Conservation (phyloP, 768 basidiomycete species). For the Boletus subcaerulescens region DNA sequence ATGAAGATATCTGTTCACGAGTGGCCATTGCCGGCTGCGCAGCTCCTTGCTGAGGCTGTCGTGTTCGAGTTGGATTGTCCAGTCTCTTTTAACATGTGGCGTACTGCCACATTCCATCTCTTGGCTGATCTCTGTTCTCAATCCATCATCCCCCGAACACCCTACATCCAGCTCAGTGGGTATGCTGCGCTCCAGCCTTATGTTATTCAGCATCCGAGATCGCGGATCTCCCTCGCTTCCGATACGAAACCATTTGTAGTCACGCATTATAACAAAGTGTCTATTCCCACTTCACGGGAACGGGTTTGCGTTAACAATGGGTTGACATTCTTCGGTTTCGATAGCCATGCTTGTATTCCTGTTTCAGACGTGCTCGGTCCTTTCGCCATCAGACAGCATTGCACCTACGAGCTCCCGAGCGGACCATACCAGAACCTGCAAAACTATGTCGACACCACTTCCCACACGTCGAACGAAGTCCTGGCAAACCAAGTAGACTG, state of each 20-base stretch:
- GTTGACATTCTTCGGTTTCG: slow-evolving; percentile 31
- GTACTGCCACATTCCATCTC: slow-evolving; percentile 38
- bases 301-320: slow-evolving; percentile 35
- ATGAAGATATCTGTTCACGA: slow-evolving; percentile 40
- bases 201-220: slow-evolving; percentile 9
- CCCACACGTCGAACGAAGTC: slow-evolving; percentile 42
- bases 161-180: slow-evolving; percentile 11
- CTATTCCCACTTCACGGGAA: slow-evolving; percentile 11
- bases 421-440: slow-evolving; percentile 37
- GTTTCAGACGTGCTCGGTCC: slow-evolving; percentile 9
- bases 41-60: slow-evolving; percentile 22
- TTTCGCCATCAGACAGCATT: slow-evolving; percentile 18
- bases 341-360: slow-evolving; percentile 18
- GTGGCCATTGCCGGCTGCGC: slow-evolving; percentile 42
- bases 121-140: slow-evolving; percentile 36
- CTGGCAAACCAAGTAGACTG: slow-evolving; percentile 42
- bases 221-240: slow-evolving; percentile 22
- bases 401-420: slow-evolving; percentile 32
- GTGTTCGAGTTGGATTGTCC: slow-evolving; percentile 46
- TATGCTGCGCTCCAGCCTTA: slow-evolving; percentile 14
- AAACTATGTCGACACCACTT: slow-evolving; percentile 34
- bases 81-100: slow-evolving; percentile 40
- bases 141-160: background rate
- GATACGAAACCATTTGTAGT: slow-evolving; percentile 15
- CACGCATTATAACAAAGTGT: slow-evolving; percentile 10